Percentiles rank a stretch among this genome's conserved stretches.
These are phyloP conservation scores for Backusella psychrophila DNA, from an alignment of 192 early-diverging fungal species.

Conservation along the genomic window DNA sequence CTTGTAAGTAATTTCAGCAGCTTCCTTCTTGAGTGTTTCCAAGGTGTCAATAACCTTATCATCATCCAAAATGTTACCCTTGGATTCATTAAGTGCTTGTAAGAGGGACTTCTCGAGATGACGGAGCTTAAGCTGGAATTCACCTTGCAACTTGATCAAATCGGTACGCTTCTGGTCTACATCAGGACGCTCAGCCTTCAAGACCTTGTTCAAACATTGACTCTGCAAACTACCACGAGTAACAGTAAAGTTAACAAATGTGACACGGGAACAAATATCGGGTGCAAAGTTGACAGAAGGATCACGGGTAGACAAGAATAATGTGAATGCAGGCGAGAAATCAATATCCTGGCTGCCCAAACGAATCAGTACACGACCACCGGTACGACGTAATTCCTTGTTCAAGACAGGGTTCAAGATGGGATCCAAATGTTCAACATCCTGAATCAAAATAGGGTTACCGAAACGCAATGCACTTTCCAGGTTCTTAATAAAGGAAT, in stretches of 20 bases:
- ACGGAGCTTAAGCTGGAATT: conserved; percentile 91
- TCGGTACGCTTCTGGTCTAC: conserved; percentile 92
- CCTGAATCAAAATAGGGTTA: conserved; percentile 94
- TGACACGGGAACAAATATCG: conserved; percentile 95
- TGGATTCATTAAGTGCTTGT: conserved; percentile 89
- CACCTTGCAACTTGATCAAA: conserved; percentile 92
- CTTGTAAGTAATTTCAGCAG: conserved; percentile 90
- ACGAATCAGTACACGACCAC: conserved; percentile 92
- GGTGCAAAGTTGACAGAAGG: conserved; percentile 93
- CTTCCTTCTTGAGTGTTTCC: conserved; percentile 95
- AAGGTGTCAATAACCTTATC: conserved; percentile 91
- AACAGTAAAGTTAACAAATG: conserved; percentile 99
- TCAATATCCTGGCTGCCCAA: conserved; percentile 98
- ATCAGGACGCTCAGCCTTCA: conserved; percentile 95
- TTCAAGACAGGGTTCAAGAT: conserved; percentile 98
- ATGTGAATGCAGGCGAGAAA: conserved; percentile 95
- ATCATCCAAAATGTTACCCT: conserved; percentile 98
- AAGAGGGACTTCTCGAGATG: conserved; percentile 93
- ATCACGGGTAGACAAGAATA: conserved; percentile 94
- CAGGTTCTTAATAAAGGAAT: conserved; percentile 94
- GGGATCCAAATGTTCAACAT: conserved; percentile 96
- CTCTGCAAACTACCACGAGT: conserved; percentile 94
- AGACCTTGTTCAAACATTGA: conserved; percentile 95
- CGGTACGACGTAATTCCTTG: conserved; percentile 93
- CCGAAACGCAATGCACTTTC: conserved; percentile 98